These are phyloP conservation scores for Trichosporon asahii DNA, from an alignment of 1,284 basidiomycete genomes.

Conservation along the genomic window DNA sequence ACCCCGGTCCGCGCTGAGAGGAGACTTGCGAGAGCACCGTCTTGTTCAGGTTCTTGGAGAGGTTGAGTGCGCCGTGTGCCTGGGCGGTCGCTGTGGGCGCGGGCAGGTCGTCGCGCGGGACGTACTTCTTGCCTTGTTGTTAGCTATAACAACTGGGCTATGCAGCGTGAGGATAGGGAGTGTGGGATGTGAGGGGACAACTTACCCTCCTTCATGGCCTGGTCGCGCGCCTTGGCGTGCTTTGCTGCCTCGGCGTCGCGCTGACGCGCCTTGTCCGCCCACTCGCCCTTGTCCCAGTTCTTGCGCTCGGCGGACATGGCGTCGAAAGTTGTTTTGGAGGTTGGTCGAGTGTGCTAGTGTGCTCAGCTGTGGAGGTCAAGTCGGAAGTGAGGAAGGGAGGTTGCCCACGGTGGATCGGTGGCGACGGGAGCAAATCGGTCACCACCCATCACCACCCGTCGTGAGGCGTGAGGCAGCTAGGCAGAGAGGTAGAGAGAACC, in stretches of 20 bases:
- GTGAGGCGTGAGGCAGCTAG: too few species aligned
- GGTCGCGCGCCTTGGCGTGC: slow-evolving; percentile 46
- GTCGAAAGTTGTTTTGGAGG: not conserved
- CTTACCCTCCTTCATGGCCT: slow-evolving; percentile 67
- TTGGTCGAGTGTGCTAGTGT: not conserved
- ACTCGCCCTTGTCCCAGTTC: slow-evolving; percentile 51
- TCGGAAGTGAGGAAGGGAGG: too few species aligned
- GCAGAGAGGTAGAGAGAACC: too few species aligned
- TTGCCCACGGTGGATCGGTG: not conserved
- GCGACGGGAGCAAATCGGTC: not conserved
- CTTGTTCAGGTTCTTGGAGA: slow-evolving; percentile 88
- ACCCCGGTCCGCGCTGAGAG: slow-evolving; percentile 84
- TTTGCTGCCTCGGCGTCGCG: slow-evolving; percentile 44
- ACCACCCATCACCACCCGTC: too few species aligned
- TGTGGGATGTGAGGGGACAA: slow-evolving; percentile 6
- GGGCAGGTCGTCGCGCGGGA: slow-evolving; percentile 62
- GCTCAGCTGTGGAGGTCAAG: too few species aligned
- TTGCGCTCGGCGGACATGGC: slow-evolving; percentile 26
- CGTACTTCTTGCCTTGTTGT: slow-evolving; percentile 71
- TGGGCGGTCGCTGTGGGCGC: slow-evolving; percentile 79
- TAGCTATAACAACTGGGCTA: not conserved
- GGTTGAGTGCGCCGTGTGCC: slow-evolving; percentile 73
- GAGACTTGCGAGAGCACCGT: slow-evolving; percentile 74
- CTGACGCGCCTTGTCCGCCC: slow-evolving; percentile 49
- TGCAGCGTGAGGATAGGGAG: too few species aligned